Evolutionary conservation across 208 protist species (phyloP), one percentile per base, ranked within the genome.

Genomic region (Trypanosoma melophagium): DNA sequence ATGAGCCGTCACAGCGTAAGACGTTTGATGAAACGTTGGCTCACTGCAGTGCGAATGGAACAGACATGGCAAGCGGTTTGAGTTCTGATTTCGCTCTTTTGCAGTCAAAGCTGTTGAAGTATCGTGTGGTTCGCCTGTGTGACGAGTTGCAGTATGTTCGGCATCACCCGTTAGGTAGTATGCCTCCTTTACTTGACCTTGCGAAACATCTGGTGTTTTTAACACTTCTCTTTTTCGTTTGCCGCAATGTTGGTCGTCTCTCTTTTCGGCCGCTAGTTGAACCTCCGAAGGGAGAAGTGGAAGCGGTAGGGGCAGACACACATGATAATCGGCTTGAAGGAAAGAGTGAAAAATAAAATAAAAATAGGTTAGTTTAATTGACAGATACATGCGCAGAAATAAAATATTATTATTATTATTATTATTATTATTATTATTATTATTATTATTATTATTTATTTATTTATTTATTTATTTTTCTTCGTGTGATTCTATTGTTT

Each of bases 61-160:
- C 75, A 10, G 87, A 93, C 63, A 86, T 89, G 82, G 84, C 87
- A 9, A 87, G 77, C 41, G 66, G 72, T 65, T 81, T 89, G 44
- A 86, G 67, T 45, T 84, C 77, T 44, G 83, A 90, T 22, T 93
- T 93, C 66, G 61, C 86, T 61, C 60, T 80, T 16, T 55, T 93
- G 7, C 87, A 93, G 69, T 73, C 71, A 8, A 82, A 82, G 75
- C 73, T 93, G 16, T 44, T 93, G 40, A 78, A 78, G 54, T 93
- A 93, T 71, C 87, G 87, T 68, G 74, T 93, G 50, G 82, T 79
- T 24, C 84, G 87, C 1, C 80, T 93, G 19, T 66, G 61, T n/a
- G 81, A 87, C 22, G 84, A 93, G 69, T 60, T 76, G 57, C 64
- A 28, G 40, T 84, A 83, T 66, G 71, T 89, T 12, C n/a, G 65